These are phyloP conservation scores for Colletotrichum siamense DNA, from an alignment of 2,329 filamentous ascomycete genomes.

Conservation along the genomic window DNA sequence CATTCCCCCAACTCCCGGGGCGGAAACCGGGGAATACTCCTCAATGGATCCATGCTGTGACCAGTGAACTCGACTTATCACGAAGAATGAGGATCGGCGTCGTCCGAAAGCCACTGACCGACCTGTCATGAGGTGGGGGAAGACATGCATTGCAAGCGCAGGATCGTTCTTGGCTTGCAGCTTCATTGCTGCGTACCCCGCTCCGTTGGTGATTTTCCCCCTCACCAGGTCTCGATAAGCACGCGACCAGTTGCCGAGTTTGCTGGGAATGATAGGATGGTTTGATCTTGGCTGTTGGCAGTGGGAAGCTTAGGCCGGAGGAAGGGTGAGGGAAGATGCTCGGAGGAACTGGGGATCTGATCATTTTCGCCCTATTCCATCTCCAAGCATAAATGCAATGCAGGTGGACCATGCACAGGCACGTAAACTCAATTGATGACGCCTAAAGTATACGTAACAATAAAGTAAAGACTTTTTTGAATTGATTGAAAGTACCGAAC, in stretches of 20 bases:
- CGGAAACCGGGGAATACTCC: background rate
- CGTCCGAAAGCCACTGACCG: background rate
- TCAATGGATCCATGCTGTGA: background rate
- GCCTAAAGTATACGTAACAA: background rate
- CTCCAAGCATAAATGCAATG: background rate
- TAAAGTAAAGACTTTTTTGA: background rate
- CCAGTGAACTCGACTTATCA: background rate
- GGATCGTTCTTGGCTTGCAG: constrained; percentile 16
- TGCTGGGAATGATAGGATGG: background rate
- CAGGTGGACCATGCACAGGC: background rate
- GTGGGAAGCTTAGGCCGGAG: background rate
- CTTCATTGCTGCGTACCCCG: constrained; percentile 16
- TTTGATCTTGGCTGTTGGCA: fast-evolving
- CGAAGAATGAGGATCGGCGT: background rate
- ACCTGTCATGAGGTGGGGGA: background rate
- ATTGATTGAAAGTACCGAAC: background rate
- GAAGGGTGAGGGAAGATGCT: background rate
- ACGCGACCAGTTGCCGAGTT: constrained; percentile 9
- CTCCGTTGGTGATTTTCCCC: background rate
- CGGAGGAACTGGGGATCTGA: background rate
- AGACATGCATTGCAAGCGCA: background rate
- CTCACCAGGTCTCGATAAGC: constrained; percentile 9
- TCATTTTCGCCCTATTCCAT: background rate
- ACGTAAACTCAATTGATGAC: background rate
- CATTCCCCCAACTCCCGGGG: background rate